These are phyloP conservation scores for Wickerhamomyces silvicola DNA, from an alignment of 805 yeast species.

Conservation along the genomic window DNA sequence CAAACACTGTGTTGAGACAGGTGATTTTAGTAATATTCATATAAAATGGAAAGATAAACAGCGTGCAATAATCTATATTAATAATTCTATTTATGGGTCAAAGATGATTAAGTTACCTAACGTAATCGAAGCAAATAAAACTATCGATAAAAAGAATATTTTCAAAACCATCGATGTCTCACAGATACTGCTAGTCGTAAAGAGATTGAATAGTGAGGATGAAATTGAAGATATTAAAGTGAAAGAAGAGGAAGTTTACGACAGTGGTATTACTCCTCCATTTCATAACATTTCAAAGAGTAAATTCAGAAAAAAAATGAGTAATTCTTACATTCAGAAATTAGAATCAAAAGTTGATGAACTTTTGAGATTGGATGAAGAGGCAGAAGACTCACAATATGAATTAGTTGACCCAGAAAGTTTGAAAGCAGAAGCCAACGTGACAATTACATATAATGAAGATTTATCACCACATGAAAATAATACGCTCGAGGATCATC, in stretches of 20 bases:
- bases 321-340: conserved; percentile 64
- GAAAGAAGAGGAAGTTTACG: conserved; percentile 36
- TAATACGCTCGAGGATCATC: conserved; percentile 6
- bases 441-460: too few relatives aligned
- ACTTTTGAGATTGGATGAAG: conserved; percentile 66
- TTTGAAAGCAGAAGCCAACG: conserved; percentile 21
- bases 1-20: conserved; percentile 67
- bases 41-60: conserved; percentile 80
- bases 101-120: conserved; percentile 88
- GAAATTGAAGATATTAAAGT: conserved; percentile 34
- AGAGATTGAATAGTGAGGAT: conserved; percentile 40
- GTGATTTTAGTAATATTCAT: conserved; percentile 64
- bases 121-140: conserved; percentile 76
- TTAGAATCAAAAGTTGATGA: conserved; percentile 77
- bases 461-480: conserved; percentile 16
- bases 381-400: conserved; percentile 73
- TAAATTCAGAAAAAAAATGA: conserved; percentile 64
- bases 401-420: conserved; percentile 61
- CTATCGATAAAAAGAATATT: conserved; percentile 82
- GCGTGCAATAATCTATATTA: conserved; percentile 71
- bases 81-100: conserved; percentile 69
- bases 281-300: conserved; percentile 62
- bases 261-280: conserved; percentile 77
- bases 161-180: conserved; percentile 81
- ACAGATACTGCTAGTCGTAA: conserved; percentile 77